Conservation (phyloP, 306 rosid species). For the Vigna trinervia region DNA sequence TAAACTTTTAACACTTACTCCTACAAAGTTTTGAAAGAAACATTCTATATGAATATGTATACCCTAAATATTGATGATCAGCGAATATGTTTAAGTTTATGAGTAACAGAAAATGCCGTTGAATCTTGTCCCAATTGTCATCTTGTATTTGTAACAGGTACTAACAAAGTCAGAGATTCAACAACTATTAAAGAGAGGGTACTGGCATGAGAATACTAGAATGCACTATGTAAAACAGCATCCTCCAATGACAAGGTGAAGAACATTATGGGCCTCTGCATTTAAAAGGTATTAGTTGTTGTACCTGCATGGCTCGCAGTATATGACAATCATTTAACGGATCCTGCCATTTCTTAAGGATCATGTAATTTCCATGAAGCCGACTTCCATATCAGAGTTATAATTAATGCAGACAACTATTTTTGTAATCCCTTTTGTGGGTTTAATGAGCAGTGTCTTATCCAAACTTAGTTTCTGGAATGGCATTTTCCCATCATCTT, state of each 20-base stretch:
- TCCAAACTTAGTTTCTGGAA: not conserved
- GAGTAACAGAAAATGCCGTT: not conserved
- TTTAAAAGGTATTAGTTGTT: conserved; percentile 1
- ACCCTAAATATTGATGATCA: conserved; percentile 9
- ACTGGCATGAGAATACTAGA: conserved; percentile 44
- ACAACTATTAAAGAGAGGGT: conserved; percentile 44
- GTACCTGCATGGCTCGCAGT: conserved; percentile 4
- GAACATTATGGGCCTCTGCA: not conserved
- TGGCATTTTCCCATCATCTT: not conserved
- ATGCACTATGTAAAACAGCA: conserved; percentile 15
- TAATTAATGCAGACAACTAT: not conserved
- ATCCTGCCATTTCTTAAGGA: not conserved
- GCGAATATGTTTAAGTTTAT: not conserved
- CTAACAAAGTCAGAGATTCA: conserved; percentile 49
- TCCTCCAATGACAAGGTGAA: conserved; percentile 17
- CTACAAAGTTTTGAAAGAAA: conserved; percentile 8
- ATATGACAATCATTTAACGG: conserved; percentile 27
- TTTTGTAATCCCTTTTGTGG: not conserved
- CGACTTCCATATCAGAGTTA: not conserved
- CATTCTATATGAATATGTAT: conserved; percentile 8
- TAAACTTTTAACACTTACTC: conserved; percentile 36
- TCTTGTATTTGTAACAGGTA: conserved; percentile 46
- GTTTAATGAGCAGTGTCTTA: not conserved
- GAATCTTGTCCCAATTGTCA: conserved; percentile 29
- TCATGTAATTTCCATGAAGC: not conserved